These are phyloP conservation scores for Herpetomonas tarakana DNA, from an alignment of 208 protist species.

Conservation along the genomic window DNA sequence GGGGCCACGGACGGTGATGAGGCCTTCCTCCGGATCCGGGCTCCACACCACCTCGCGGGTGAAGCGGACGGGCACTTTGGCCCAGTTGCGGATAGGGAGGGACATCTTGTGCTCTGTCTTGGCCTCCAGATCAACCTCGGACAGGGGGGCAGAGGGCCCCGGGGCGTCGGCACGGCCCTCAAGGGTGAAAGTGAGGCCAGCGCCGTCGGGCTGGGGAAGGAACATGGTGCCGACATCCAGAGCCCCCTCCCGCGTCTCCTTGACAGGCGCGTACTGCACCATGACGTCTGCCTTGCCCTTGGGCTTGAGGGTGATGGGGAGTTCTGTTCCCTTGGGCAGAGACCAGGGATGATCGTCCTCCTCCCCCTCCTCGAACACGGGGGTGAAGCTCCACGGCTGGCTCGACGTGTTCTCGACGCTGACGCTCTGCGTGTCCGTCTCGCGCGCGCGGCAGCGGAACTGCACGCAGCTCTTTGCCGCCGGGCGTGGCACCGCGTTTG, in stretches of 20 bases:
- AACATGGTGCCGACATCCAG: conserved; percentile 85
- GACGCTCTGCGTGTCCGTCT: conserved; percentile 64
- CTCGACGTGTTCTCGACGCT: conserved; percentile 79
- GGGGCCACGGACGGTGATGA: conserved; percentile 50
- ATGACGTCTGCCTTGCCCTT: conserved; percentile 45
- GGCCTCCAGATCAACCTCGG: conserved; percentile 42
- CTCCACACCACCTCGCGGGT: conserved; percentile 67
- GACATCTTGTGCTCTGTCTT: conserved; percentile 36
- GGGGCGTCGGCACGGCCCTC: conserved; percentile 62
- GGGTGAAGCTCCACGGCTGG: conserved; percentile 80
- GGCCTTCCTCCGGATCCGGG: conserved; percentile 48
- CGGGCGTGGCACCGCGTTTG: conserved; percentile 68
- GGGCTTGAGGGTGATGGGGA: conserved; percentile 77
- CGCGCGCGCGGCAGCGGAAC: conserved; percentile 82
- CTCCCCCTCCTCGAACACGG: too few relatives aligned
- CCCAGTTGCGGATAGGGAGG: conserved; percentile 87
- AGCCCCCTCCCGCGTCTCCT: conserved; percentile 40
- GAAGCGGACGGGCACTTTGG: conserved; percentile 79
- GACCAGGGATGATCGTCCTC: conserved; percentile 81
- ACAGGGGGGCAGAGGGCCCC: conserved; percentile 38
- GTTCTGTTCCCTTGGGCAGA: conserved; percentile 26
- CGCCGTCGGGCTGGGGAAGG: conserved; percentile 91
- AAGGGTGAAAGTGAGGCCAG: conserved; percentile 74
- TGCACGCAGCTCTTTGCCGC: conserved; percentile 59
- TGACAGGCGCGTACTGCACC: conserved; percentile 89